Base-by-base conservation (phyloP, 176 grass and related monocot genomes). In the Oryza nivara region DNA sequence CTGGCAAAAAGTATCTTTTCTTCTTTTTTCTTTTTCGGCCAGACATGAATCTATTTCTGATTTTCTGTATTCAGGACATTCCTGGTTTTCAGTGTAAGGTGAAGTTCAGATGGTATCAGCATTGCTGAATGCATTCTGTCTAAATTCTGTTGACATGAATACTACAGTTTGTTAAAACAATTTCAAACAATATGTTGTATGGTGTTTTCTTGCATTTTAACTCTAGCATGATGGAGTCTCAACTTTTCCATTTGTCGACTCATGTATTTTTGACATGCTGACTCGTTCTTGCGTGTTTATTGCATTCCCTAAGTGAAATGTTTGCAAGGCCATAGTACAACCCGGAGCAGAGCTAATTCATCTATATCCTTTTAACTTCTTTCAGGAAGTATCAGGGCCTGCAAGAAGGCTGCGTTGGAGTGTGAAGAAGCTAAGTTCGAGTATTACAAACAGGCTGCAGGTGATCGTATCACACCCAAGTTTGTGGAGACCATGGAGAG, bases 391-490 rank as follows among this genome's bases (percentile, higher is more conserved):
- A 91, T 89, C 34, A 94, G 81, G 67, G 66, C 83, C 43, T 91
- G 89, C 75, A 94, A 87, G 80, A 87, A 68, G 74, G 92, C 86
- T 45, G 89, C 89, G 5, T 40, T 94, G 32, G 88, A 87, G 73
- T 94, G 89, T 6, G 92, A 91, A 5, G 84, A 89, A 74, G 76
- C 80, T 0, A 91, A 89, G 70, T 88, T 91, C 84, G 86, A 91
- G 26, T 84, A 91, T 11, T 78, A 82, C 45, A 87, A 81, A 48
- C 19, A 79, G 60, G 30, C 72, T 61, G 41, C 85, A 17, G 76
- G 80, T 34, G 92, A 89, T 17, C 13, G 47, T 70, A 75, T 82
- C 9, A 56, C 72, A 0, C 11, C 68, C 5, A 83, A 84, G 49
- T 66, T 91, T n/a, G 63, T 79, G 13, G 52, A 78, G 64, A 34